Base-by-base conservation (phyloP, 192 early-diverging fungal species). In the Coemansia sp. region DNA sequence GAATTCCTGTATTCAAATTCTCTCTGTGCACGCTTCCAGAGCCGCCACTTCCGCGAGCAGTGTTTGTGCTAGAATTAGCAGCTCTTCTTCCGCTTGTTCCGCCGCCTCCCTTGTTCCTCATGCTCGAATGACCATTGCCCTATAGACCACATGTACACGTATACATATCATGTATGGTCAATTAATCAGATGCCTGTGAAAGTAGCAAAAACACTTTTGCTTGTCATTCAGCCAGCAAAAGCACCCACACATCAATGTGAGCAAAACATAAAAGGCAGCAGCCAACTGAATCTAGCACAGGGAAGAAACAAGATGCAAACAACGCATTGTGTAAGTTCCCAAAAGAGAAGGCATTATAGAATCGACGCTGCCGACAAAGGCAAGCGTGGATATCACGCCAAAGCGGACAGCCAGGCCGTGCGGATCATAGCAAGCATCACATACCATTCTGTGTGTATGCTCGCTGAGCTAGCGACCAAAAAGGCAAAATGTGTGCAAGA, bases 91-190 rank as follows among this genome's bases (percentile, higher is more conserved):
- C 42, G 57, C 57, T 52, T 25, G 56, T 40, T n/a, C 66, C 66
- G 59, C 66, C 58, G 22, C 58, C 58, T 21, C 42, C 20, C 31
- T 66, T 67, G 58, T 44, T 57, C 46, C 62, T 59, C 22, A 66
- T 57, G 58, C 61, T 65, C 51, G 72, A 74, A 52, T 74, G 72
- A 44, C 62, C 66, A 62, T 74, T 74, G 14, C 72, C 72, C 72
- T 74, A 74, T 21, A 55, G n/a, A 56, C 22, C 54, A 56, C 54
- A 56, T 56, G 54, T 36, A 7, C 54, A 19, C 17, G 8, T 12
- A 52, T 52, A 20, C 50, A 52, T 23, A 52, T 23, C 28, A 48
- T 17, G 46, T 17, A 17, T 48, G 46, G 6, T 0, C n/a, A 48
- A 48, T 48, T 48, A 48, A 48, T 48, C 19, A 19, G 46, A 48